Evolutionary conservation across 2,329 filamentous ascomycete genomes (phyloP).

Genomic region (Helotiales sp.): DNA sequence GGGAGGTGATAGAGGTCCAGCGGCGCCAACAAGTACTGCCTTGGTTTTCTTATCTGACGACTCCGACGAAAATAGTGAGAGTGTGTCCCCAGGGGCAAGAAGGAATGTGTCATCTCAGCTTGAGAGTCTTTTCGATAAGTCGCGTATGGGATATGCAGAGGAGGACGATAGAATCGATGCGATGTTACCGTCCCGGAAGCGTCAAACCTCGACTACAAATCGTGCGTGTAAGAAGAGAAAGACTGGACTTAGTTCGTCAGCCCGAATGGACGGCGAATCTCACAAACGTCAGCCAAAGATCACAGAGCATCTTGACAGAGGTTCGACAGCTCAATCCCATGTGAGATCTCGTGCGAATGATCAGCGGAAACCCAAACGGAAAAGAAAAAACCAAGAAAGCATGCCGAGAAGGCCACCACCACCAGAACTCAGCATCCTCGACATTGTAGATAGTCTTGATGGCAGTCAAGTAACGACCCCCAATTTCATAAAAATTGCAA

Average conservation of each 20-base stretch:
- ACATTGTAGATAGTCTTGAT: conserved; percentile 46
- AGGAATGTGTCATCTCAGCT: conserved; percentile 15
- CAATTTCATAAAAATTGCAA: conserved; percentile 60
- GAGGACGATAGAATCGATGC: conserved; percentile 36
- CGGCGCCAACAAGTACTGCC: not conserved
- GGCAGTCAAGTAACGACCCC: conserved; percentile 40
- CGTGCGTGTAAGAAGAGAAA: conserved; percentile 23
- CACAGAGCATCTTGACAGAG: conserved; percentile 27
- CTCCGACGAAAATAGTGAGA: conserved; percentile 24
- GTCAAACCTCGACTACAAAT: conserved; percentile 13
- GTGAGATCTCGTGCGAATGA: not conserved
- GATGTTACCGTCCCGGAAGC: conserved; percentile 35
- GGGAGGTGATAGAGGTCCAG: not conserved
- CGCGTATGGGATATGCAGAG: conserved; percentile 26
- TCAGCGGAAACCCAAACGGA: not conserved
- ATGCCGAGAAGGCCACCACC: conserved; percentile 26
- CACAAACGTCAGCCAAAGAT: conserved; percentile 29
- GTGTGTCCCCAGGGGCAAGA: conserved; percentile 9
- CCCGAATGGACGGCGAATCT: not conserved
- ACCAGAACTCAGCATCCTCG: conserved; percentile 60
- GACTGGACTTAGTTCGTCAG: conserved; percentile 12
- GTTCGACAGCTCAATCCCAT: not conserved
- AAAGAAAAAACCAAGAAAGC: not conserved
- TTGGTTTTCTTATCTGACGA: conserved; percentile 29
- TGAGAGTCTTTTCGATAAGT: conserved; percentile 21